A percentile compares a stretch with the other conserved stretches of the same genome.
These are phyloP conservation scores for Rubia tinctorum DNA, from an alignment of 305 asterid genomes.

Conservation along the genomic window DNA sequence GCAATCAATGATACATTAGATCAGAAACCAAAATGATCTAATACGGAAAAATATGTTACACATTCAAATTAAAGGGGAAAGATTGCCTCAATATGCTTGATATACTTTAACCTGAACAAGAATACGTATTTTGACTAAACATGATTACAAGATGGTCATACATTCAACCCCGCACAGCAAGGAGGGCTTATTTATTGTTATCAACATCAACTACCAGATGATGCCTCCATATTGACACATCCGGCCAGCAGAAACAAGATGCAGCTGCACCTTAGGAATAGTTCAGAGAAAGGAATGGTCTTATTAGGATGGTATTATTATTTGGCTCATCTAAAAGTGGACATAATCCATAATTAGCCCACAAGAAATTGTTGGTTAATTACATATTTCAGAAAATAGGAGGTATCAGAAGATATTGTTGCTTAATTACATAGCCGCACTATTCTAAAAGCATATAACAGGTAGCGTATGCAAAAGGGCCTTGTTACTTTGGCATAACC, in stretches of 20 bases:
- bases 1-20: not conserved
- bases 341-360: not conserved
- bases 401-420: not conserved
- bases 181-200: not conserved
- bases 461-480: not conserved
- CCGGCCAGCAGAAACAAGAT: not conserved
- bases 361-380: not conserved
- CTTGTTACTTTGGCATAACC: slow-evolving; percentile 4
- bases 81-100: not conserved
- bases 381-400: too few species aligned
- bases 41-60: not conserved
- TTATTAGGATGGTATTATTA: not conserved
- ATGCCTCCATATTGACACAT: not conserved
- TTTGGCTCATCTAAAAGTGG: not conserved
- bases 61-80: not conserved
- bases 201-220: not conserved
- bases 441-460: not conserved
- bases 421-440: not conserved
- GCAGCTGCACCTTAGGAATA: not conserved
- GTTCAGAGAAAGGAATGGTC: not conserved
- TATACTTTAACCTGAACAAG: not conserved
- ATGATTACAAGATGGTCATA: not conserved
- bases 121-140: not conserved
- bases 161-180: not conserved
- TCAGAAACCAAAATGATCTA: not conserved